These are phyloP conservation scores for Exophiala calicioides DNA, from an alignment of 2,329 filamentous ascomycete species.

Conservation along the genomic window DNA sequence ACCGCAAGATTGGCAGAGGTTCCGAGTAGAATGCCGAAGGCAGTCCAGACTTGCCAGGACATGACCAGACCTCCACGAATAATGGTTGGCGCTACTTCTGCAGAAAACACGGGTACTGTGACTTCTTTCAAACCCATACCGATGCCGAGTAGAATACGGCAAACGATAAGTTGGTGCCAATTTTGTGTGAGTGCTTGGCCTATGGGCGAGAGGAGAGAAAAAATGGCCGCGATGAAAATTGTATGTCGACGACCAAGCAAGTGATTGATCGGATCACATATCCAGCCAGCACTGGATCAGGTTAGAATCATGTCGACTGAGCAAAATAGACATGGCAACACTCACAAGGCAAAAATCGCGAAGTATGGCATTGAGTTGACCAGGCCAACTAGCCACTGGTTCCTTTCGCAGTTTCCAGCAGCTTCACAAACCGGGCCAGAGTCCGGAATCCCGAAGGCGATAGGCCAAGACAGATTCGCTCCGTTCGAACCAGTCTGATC, in stretches of 20 bases:
- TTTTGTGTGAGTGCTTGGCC: slow-evolving; percentile 63
- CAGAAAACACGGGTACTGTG: slow-evolving; percentile 56
- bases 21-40: slow-evolving; percentile 45
- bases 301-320: too few species aligned
- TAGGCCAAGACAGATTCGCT: slow-evolving; percentile 55
- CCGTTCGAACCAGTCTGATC: slow-evolving; percentile 51
- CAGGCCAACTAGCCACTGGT: slow-evolving; percentile 65
- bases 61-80: slow-evolving; percentile 58
- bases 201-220: slow-evolving; percentile 68
- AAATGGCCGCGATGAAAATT: slow-evolving; percentile 64
- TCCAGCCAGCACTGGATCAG: slow-evolving; percentile 63
- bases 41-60: slow-evolving; percentile 58
- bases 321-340: slow-evolving; percentile 14
- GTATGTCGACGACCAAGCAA: slow-evolving; percentile 61
- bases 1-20: slow-evolving; percentile 46
- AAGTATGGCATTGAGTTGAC: slow-evolving; percentile 63
- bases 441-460: slow-evolving; percentile 49
- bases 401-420: slow-evolving; percentile 40
- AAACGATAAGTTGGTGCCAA: slow-evolving; percentile 61
- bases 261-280: slow-evolving; percentile 65
- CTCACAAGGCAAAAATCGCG: slow-evolving; percentile 52
- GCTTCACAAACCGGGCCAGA: slow-evolving; percentile 27
- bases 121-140: slow-evolving; percentile 43
- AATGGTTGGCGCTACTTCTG: slow-evolving; percentile 55
- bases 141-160: slow-evolving; percentile 52